Evolutionary conservation across 2,329 filamentous ascomycete species (phyloP).

Genomic region (Aspergillus caelatus): DNA sequence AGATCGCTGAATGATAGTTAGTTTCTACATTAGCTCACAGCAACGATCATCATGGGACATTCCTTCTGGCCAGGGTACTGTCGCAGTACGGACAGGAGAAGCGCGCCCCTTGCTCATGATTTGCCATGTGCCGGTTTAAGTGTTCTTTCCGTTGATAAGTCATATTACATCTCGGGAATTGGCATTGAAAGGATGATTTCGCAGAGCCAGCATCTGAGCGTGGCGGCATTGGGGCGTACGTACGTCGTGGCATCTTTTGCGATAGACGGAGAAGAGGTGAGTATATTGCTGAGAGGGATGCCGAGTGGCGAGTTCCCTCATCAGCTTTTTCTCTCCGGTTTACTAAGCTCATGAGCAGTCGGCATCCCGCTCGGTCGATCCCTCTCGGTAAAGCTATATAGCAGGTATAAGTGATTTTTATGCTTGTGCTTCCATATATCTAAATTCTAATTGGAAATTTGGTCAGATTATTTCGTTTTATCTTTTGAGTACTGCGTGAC

Average conservation of each 20-base stretch:
- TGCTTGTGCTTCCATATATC: too few species aligned
- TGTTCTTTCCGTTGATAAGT: constrained; percentile 29
- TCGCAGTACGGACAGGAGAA: constrained; percentile 22
- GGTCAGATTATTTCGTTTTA: not conserved
- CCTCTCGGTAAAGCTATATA: not conserved
- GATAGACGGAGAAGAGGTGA: not conserved
- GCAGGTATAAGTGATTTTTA: too few species aligned
- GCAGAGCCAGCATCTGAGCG: not conserved
- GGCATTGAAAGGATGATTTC: constrained; percentile 10
- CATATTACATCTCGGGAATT: constrained; percentile 22
- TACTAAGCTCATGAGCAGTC: not conserved
- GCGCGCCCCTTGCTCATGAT: constrained; percentile 11
- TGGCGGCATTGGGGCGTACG: not conserved
- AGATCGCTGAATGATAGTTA: constrained; percentile 20
- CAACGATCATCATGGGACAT: not conserved
- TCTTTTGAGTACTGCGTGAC: not conserved
- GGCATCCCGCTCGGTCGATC: not conserved
- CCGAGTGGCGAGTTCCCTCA: not conserved
- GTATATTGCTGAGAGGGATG: not conserved
- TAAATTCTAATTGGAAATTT: too few species aligned
- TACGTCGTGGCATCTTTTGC: not conserved
- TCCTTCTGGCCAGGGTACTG: constrained; percentile 18
- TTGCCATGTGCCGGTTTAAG: constrained; percentile 22
- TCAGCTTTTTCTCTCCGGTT: not conserved
- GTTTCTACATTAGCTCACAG: not conserved